A percentile compares a stretch with the other conserved stretches of the same genome.
Evolutionary conservation across 1,139 yeast genomes (phyloP).

Genomic region (Meyerozyma smithsonii): DNA sequence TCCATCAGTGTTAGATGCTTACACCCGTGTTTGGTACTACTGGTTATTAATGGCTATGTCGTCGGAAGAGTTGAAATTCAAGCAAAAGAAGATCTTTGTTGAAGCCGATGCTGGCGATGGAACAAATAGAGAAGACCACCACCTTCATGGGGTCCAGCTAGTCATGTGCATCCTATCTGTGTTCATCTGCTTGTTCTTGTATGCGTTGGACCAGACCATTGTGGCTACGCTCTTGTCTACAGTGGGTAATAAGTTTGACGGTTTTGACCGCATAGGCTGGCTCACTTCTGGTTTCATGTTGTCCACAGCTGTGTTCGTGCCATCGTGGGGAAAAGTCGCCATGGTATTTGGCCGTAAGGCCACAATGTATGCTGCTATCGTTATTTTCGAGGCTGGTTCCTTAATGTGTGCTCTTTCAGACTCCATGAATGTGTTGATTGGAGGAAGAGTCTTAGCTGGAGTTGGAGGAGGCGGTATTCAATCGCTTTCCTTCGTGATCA

Average conservation of each 20-base stretch:
- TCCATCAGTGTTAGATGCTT: no score
- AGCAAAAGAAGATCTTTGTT: slow-evolving; percentile 13
- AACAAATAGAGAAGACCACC: slow-evolving; percentile 34
- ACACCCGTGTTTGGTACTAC: no score
- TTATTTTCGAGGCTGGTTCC: slow-evolving; percentile 24
- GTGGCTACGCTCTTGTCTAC: slow-evolving; percentile 32
- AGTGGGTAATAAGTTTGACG: slow-evolving; percentile 34
- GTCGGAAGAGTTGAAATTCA: neutral
- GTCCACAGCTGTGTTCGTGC: slow-evolving; percentile 30
- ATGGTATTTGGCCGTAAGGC: slow-evolving; percentile 20
- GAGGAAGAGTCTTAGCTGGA: slow-evolving; percentile 35
- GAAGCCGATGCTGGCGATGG: slow-evolving; percentile 44
- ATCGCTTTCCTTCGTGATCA: slow-evolving; percentile 22
- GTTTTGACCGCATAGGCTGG: slow-evolving; percentile 25
- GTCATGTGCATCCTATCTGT: slow-evolving; percentile 23
- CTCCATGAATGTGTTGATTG: slow-evolving; percentile 32
- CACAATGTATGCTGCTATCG: slow-evolving; percentile 17
- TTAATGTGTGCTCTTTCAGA: slow-evolving; percentile 34
- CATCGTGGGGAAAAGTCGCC: slow-evolving; percentile 32
- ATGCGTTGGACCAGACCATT: slow-evolving; percentile 40
- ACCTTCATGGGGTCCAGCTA: slow-evolving; percentile 27
- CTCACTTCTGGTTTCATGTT: slow-evolving; percentile 23
- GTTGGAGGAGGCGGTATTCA: slow-evolving; percentile 33
- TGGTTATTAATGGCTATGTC: no score
- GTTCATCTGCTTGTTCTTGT: slow-evolving; percentile 29